These are phyloP conservation scores for Pseudopyrenochaeta lycopersici DNA, from an alignment of 2,329 filamentous ascomycete species.

Conservation along the genomic window DNA sequence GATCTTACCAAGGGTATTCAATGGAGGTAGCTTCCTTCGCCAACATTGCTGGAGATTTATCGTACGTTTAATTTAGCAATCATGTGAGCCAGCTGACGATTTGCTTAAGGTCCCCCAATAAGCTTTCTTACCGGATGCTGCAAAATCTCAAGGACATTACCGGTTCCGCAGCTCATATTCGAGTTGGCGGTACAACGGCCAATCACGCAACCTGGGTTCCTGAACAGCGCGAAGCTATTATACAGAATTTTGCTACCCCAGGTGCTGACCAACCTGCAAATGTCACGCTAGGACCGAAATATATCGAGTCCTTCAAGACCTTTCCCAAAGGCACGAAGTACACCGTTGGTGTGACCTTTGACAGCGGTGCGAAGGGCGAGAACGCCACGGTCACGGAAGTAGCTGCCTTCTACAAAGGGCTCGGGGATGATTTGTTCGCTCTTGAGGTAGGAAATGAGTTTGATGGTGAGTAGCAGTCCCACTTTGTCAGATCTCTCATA, in stretches of 20 bases:
- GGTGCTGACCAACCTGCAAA: slow-evolving; percentile 28
- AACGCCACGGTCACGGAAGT: slow-evolving; percentile 17
- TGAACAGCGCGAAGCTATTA: slow-evolving; percentile 22
- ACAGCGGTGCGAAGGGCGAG: slow-evolving; percentile 19
- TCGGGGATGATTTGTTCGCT: slow-evolving; percentile 19
- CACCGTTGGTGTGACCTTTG: slow-evolving; percentile 27
- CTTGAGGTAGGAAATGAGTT: slow-evolving; percentile 34
- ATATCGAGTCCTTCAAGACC: slow-evolving; percentile 26
- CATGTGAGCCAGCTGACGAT: neutral
- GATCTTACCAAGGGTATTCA: slow-evolving; percentile 22
- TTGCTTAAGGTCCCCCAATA: slow-evolving; percentile 16
- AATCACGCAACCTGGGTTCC: slow-evolving; percentile 22
- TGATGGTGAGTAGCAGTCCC: slow-evolving; percentile 14
- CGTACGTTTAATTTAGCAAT: slow-evolving; percentile 4
- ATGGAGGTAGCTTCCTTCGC: slow-evolving; percentile 25
- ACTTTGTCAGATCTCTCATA: neutral
- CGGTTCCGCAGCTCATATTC: slow-evolving; percentile 11
- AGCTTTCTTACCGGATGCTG: slow-evolving; percentile 25
- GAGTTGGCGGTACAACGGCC: slow-evolving; percentile 1
- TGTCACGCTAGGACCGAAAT: slow-evolving; percentile 21
- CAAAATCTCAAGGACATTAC: slow-evolving; percentile 25
- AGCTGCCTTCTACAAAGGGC: slow-evolving; percentile 15
- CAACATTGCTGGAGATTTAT: slow-evolving; percentile 19
- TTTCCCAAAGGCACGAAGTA: slow-evolving; percentile 32
- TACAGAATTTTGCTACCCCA: slow-evolving; percentile 22